phyloP scores from a whole-genome alignment of 495 filamentous ascomycete species.

The Amniculicola lignicola region DNA sequence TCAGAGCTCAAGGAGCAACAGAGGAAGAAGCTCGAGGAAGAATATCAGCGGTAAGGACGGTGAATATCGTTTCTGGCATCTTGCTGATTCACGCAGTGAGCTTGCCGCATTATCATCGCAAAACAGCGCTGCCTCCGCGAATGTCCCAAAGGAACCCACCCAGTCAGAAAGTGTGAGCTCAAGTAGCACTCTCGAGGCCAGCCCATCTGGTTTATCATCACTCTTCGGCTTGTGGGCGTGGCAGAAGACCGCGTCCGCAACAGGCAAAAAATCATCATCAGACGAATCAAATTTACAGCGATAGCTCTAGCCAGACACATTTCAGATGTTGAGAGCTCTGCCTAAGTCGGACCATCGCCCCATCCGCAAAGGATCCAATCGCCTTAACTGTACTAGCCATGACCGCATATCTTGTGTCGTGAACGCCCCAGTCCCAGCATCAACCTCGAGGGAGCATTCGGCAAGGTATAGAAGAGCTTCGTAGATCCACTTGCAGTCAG shows the following conservation, averaged over 20 bases:
- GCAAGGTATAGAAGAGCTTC: conserved; percentile 37
- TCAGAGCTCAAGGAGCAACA: conserved; percentile 21
- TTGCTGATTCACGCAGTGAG: too few species aligned
- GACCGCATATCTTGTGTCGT: conserved; percentile 37
- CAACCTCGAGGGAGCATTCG: conserved; percentile 32
- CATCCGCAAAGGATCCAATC: conserved; percentile 42
- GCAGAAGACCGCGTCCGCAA: neutral
- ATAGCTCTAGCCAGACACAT: neutral
- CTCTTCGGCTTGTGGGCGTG: conserved; percentile 18
- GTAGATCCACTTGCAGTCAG: conserved; percentile 47
- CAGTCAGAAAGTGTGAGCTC: neutral
- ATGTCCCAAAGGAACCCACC: too few species aligned
- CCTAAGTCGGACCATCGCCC: conserved; percentile 43
- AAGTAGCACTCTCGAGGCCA: neutral
- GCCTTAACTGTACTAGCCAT: conserved; percentile 40
- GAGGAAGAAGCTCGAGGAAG: conserved; percentile 22
- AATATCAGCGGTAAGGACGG: conserved; percentile 25
- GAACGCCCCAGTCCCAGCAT: conserved; percentile 30
- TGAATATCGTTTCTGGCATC: too few species aligned
- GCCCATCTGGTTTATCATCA: conserved; percentile 9
- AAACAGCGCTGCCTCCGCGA: too few species aligned
- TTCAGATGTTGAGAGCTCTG: conserved; percentile 27
- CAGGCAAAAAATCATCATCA: neutral
- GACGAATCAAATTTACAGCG: neutral
- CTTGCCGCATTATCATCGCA: too few species aligned